Evolutionary conservation across 106 monocot genomes (phyloP).

Genomic region (Dactylorhiza incarnata): DNA sequence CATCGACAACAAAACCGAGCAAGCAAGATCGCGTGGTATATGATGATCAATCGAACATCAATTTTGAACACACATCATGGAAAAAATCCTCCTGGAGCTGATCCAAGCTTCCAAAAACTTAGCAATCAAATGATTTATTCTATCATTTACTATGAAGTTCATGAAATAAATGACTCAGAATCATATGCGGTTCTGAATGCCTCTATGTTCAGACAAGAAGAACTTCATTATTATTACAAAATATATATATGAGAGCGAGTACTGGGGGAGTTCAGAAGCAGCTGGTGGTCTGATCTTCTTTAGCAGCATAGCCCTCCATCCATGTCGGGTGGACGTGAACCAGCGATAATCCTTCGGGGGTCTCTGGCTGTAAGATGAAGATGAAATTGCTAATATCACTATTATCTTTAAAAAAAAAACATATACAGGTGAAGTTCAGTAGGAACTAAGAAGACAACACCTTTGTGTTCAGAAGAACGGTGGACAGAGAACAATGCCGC

Average conservation of each 20-base stretch:
- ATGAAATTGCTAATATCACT: not conserved
- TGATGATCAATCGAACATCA: too few relatives aligned
- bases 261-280: slow-evolving; percentile 26
- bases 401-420: not conserved
- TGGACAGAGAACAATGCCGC: slow-evolving; percentile 44
- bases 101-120: too few relatives aligned
- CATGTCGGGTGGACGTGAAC: slow-evolving; percentile 64
- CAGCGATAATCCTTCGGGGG: slow-evolving; percentile 29
- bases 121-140: too few relatives aligned
- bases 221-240: not conserved
- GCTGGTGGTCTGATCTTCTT: slow-evolving; percentile 25
- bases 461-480: slow-evolving; percentile 50
- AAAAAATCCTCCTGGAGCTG: too few relatives aligned
- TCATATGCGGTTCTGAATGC: not conserved
- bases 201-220: not conserved
- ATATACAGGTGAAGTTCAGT: not conserved
- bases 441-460: slow-evolving; percentile 12
- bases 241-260: not conserved
- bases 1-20: too few relatives aligned
- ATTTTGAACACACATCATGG: too few relatives aligned
- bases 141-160: too few relatives aligned
- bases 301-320: slow-evolving; percentile 41
- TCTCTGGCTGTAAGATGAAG: slow-evolving; percentile 36
- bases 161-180: too few relatives aligned
- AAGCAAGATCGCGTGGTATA: too few relatives aligned